These are phyloP conservation scores for Periconia digitata DNA, from an alignment of 2,329 filamentous ascomycete species.

Conservation along the genomic window DNA sequence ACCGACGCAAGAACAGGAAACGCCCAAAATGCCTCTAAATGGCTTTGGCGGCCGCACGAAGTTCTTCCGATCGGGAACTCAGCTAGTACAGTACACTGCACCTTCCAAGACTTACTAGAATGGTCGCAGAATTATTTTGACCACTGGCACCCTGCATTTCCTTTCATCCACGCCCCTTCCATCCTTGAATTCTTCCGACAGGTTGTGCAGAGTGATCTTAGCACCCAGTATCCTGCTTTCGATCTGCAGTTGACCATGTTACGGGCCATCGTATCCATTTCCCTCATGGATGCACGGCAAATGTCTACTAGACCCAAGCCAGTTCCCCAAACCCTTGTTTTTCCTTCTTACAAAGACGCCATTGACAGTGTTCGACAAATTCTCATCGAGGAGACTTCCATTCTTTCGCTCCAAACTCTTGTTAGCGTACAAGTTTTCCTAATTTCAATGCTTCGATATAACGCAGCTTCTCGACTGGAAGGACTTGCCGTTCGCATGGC, in stretches of 20 bases:
- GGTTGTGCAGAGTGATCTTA: conserved; percentile 2
- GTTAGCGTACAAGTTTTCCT: conserved; percentile 27
- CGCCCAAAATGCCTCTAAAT: conserved; percentile 22
- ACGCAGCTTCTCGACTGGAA: conserved; percentile 25
- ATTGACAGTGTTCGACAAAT: conserved; percentile 18
- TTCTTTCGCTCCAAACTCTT: conserved; percentile 24
- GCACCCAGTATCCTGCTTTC: background rate
- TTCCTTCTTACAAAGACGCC: conserved; percentile 24
- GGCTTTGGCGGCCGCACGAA: conserved; percentile 21
- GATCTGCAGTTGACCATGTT: conserved; percentile 22
- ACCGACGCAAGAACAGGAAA: conserved; percentile 23
- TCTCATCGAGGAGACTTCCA: conserved; percentile 24
- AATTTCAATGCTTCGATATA: conserved; percentile 27
- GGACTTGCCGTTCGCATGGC: conserved; percentile 22
- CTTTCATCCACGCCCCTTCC: conserved; percentile 25
- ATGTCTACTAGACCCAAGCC: conserved; percentile 7
- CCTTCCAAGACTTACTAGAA: conserved; percentile 25
- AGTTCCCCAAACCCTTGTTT: conserved; percentile 16
- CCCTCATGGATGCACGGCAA: conserved; percentile 22
- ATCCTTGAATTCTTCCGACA: conserved; percentile 20
- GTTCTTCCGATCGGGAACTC: conserved; percentile 5
- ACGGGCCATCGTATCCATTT: conserved; percentile 27
- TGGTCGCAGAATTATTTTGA: conserved; percentile 32
- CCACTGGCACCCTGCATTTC: conserved; percentile 29
- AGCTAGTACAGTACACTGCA: conserved; percentile 4